These are phyloP conservation scores for Leptodermis oblonga DNA, from an alignment of 257 asterid species.

Conservation along the genomic window DNA sequence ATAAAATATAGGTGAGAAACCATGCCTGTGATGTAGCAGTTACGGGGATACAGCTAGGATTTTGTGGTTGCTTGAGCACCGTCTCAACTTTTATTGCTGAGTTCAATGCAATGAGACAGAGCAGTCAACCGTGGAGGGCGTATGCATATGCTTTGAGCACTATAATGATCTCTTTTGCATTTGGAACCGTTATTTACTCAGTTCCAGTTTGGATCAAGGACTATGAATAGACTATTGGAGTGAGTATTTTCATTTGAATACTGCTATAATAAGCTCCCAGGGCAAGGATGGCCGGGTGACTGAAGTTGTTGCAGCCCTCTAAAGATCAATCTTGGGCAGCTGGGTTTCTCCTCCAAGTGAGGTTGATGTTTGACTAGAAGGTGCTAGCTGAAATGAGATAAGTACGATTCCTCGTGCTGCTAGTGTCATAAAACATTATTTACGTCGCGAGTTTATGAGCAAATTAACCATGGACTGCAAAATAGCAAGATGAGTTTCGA, in stretches of 20 bases:
- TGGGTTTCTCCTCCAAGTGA: no score
- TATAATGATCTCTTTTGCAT: conserved; percentile 33
- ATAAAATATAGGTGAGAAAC: conserved; percentile 35
- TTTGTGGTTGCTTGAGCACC: conserved; percentile 78
- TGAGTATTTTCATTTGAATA: neutral
- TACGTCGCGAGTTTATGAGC: neutral
- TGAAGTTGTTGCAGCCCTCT: neutral
- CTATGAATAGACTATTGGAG: conserved; percentile 20
- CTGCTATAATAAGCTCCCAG: neutral
- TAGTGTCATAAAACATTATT: neutral
- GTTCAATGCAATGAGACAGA: conserved; percentile 66
- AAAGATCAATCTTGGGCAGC: no score
- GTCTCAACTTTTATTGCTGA: conserved; percentile 82
- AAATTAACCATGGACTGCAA: neutral
- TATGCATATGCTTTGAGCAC: conserved; percentile 54
- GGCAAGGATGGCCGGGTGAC: neutral
- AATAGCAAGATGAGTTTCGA: neutral
- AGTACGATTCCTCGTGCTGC: neutral
- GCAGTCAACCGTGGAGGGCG: conserved; percentile 59
- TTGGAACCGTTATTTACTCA: conserved; percentile 67
- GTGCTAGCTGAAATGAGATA: neutral
- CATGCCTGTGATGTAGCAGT: conserved; percentile 43
- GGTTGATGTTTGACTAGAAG: neutral
- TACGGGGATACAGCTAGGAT: conserved; percentile 61
- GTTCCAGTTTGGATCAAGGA: conserved; percentile 55